Percentiles rank a stretch among this genome's conserved stretches.
Evolutionary conservation across 768 basidiomycete genomes (phyloP).

Genomic region (Calvatia gigantea): DNA sequence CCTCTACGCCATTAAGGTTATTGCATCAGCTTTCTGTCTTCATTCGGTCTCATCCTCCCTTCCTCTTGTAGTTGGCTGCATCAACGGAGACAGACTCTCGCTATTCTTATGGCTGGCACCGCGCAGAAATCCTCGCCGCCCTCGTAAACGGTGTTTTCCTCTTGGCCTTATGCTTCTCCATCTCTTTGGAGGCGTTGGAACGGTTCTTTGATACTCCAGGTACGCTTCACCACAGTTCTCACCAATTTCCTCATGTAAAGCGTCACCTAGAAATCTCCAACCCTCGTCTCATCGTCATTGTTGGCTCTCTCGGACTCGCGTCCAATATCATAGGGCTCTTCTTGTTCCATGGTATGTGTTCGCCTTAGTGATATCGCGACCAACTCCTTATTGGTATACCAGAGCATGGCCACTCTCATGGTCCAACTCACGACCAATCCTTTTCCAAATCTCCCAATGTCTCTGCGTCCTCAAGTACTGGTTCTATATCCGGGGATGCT

Average conservation of each 20-base stretch:
- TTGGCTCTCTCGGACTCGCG: constrained; percentile 83
- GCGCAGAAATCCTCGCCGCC: constrained; percentile 94
- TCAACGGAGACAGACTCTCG: constrained; percentile 57
- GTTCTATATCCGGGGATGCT: constrained; percentile 16
- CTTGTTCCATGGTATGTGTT: constrained; percentile 82
- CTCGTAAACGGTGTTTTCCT: constrained; percentile 96
- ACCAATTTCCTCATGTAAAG: constrained; percentile 9
- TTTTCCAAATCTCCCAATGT: constrained; percentile 35
- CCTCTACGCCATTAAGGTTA: constrained; percentile 67
- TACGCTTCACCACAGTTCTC: constrained; percentile 25
- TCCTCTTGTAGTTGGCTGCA: constrained; percentile 51
- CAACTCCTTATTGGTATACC: neutral
- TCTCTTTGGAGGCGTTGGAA: constrained; percentile 86
- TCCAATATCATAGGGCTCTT: constrained; percentile 93
- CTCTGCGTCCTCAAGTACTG: constrained; percentile 19
- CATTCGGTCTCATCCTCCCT: neutral
- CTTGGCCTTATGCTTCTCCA: constrained; percentile 94
- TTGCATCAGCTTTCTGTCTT: neutral
- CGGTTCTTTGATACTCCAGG: constrained; percentile 86
- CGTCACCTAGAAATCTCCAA: constrained; percentile 74
- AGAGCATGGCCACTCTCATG: constrained; percentile 72
- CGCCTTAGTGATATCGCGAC: constrained; percentile 6
- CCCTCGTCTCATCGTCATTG: constrained; percentile 83
- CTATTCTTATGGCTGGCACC: constrained; percentile 99
- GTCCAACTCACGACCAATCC: constrained; percentile 33